Conservation (phyloP, 208 protist species). For the Trypanosoma melophagium region DNA sequence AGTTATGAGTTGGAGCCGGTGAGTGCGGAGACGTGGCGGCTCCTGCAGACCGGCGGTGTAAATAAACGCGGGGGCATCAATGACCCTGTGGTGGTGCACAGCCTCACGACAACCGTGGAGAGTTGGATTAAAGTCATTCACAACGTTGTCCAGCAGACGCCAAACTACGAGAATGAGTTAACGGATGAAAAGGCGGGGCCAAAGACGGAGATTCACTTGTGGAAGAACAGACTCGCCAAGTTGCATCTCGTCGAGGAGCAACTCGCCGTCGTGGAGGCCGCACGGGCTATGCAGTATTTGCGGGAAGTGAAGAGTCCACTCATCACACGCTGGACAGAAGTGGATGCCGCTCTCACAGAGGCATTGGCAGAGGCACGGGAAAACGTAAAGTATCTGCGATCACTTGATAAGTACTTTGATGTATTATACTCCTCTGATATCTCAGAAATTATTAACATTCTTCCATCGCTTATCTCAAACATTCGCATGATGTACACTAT, state of each 20-base stretch:
- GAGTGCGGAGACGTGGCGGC: slow-evolving; percentile 68
- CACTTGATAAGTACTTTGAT: slow-evolving; percentile 96
- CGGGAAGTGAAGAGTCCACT: slow-evolving; percentile 78
- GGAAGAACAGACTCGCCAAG: slow-evolving; percentile 92
- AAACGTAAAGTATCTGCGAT: slow-evolving; percentile 97
- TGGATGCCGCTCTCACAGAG: slow-evolving; percentile 92
- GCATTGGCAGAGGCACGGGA: slow-evolving; percentile 97
- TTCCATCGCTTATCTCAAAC: slow-evolving; percentile 95
- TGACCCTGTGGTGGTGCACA: slow-evolving; percentile 71
- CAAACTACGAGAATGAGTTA: slow-evolving; percentile 90
- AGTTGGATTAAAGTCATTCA: slow-evolving; percentile 75
- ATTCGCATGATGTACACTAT: slow-evolving; percentile 97
- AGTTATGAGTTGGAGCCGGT: slow-evolving; percentile 55
- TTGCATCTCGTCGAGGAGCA: slow-evolving; percentile 92
- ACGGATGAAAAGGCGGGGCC: slow-evolving; percentile 90
- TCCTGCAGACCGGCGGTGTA: slow-evolving; percentile 72
- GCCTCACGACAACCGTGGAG: slow-evolving; percentile 68
- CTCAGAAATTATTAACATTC: slow-evolving; percentile 90
- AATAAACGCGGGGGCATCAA: slow-evolving; percentile 77
- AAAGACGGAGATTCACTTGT: slow-evolving; percentile 94
- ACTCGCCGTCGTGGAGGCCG: slow-evolving; percentile 70
- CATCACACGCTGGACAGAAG: slow-evolving; percentile 86
- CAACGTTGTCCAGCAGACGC: slow-evolving; percentile 61
- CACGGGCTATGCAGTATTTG: slow-evolving; percentile 89
- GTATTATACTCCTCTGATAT: slow-evolving; percentile 94